Evolutionary conservation across 2,329 filamentous ascomycete genomes (phyloP).

Genomic region (Diaporthe ampelina): DNA sequence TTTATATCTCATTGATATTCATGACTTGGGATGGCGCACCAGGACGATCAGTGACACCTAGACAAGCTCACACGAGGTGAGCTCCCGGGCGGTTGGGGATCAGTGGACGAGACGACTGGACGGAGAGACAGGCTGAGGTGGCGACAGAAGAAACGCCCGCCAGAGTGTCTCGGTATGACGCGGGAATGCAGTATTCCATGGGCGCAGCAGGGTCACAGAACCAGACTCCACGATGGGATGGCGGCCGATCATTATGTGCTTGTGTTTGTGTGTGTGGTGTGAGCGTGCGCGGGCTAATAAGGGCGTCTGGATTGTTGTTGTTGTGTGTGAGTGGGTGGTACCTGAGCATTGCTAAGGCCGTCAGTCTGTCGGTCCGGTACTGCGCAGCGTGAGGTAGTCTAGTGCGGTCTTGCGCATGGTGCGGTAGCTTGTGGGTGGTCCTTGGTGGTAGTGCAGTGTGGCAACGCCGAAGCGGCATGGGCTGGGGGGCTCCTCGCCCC

Average conservation of each 20-base stretch:
- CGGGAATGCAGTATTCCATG: slow-evolving; percentile 10
- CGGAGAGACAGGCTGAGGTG: slow-evolving; percentile 14
- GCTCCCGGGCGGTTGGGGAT: slow-evolving; percentile 9
- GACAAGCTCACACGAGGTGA: slow-evolving; percentile 29
- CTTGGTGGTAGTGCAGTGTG: slow-evolving; percentile 28
- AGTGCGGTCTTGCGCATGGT: neutral
- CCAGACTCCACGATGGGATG: slow-evolving; percentile 3
- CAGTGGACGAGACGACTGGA: neutral
- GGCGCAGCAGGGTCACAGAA: slow-evolving; percentile 34
- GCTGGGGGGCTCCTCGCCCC: slow-evolving; percentile 25
- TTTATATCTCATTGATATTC: slow-evolving; percentile 30
- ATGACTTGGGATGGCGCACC: slow-evolving; percentile 24
- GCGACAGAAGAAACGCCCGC: slow-evolving; percentile 24
- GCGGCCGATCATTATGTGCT: slow-evolving; percentile 1
- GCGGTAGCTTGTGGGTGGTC: neutral
- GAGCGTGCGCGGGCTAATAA: no score
- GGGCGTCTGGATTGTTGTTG: no score
- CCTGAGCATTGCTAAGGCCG: neutral
- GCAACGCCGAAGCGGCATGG: slow-evolving; percentile 36
- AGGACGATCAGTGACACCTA: slow-evolving; percentile 25
- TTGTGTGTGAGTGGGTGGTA: neutral
- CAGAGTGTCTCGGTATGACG: slow-evolving; percentile 33
- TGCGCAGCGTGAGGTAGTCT: neutral
- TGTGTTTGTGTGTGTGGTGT: neutral
- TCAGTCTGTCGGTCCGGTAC: neutral